Conservation (phyloP, 805 yeast species). For the Candida verbasci region DNA sequence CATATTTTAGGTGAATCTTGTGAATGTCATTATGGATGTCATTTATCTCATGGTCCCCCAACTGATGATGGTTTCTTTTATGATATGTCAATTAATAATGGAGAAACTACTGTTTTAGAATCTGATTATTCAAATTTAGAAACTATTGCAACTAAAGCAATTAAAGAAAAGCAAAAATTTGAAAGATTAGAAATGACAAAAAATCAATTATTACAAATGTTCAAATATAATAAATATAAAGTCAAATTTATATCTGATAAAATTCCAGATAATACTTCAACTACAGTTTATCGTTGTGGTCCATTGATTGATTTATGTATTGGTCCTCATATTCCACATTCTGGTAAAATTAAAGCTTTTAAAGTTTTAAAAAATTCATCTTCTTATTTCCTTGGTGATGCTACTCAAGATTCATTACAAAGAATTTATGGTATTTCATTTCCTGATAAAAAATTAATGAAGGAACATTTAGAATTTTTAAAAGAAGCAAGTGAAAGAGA, state of each 20-base stretch:
- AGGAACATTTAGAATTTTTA: slow-evolving; percentile 87
- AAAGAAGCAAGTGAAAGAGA: slow-evolving; percentile 96
- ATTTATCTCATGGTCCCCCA: slow-evolving; percentile 87
- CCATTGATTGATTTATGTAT: slow-evolving; percentile 93
- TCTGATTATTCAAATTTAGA: slow-evolving; percentile 82
- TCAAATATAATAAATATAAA: slow-evolving; percentile 92
- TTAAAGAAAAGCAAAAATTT: slow-evolving; percentile 92
- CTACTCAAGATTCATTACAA: slow-evolving; percentile 90
- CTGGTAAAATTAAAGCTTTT: slow-evolving; percentile 93
- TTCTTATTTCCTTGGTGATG: slow-evolving; percentile 92
- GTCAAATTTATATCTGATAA: slow-evolving; percentile 80
- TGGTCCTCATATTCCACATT: slow-evolving; percentile 97
- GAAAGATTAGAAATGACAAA: slow-evolving; percentile 91
- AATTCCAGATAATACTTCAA: slow-evolving; percentile 91
- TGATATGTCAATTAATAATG: slow-evolving; percentile 83
- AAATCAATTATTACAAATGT: slow-evolving; percentile 89
- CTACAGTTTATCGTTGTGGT: slow-evolving; percentile 98
- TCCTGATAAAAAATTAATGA: slow-evolving; percentile 97
- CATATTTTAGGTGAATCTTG: slow-evolving; percentile 98
- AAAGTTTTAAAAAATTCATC: slow-evolving; percentile 94
- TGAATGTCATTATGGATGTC: slow-evolving; percentile 94
- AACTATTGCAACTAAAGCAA: slow-evolving; percentile 80
- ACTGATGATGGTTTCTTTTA: slow-evolving; percentile 97
- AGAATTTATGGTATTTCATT: slow-evolving; percentile 96
- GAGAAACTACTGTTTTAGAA: slow-evolving; percentile 66